A percentile compares a stretch with the other conserved stretches of the same genome.
phyloP scores from a whole-genome alignment of 2,329 filamentous ascomycete species.

The Helotiales sp. region DNA sequence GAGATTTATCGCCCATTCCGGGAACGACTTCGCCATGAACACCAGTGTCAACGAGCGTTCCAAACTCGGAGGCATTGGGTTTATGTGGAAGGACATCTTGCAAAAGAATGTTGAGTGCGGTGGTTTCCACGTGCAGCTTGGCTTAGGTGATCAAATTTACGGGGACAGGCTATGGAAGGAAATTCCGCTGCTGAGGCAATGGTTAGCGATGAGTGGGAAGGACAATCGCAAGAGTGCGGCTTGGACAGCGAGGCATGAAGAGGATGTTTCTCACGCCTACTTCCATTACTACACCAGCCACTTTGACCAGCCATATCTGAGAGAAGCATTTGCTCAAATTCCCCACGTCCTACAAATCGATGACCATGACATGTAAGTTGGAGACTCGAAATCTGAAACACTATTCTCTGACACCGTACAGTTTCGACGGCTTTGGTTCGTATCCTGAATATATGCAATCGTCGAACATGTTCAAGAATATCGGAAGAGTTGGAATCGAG shows the following conservation, averaged over 20 bases:
- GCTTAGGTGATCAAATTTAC: constrained; percentile 92
- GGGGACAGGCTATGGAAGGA: constrained; percentile 97
- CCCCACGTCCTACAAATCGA: constrained; percentile 92
- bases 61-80: constrained; percentile 84
- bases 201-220: constrained; percentile 90
- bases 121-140: constrained; percentile 93
- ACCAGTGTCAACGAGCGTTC: constrained; percentile 86
- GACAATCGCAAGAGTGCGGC: constrained; percentile 87
- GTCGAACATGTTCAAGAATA: constrained; percentile 97
- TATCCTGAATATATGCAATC: constrained; percentile 99
- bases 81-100: constrained; percentile 99
- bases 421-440: constrained; percentile 95
- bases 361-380: constrained; percentile 93
- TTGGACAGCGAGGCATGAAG: constrained; percentile 94
- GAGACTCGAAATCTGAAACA: not conserved
- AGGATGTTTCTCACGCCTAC: constrained; percentile 94
- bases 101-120: constrained; percentile 97
- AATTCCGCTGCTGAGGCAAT: constrained; percentile 90
- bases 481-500: constrained; percentile 90
- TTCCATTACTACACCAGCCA: constrained; percentile 99
- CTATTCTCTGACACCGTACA: constrained; percentile 46
- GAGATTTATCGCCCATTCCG: constrained; percentile 95
- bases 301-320: constrained; percentile 93
- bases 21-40: constrained; percentile 91
- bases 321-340: constrained; percentile 97